Evolutionary conservation across 1,139 yeast genomes (phyloP).

Genomic region (Yamadazyma pseudoaaseri): DNA sequence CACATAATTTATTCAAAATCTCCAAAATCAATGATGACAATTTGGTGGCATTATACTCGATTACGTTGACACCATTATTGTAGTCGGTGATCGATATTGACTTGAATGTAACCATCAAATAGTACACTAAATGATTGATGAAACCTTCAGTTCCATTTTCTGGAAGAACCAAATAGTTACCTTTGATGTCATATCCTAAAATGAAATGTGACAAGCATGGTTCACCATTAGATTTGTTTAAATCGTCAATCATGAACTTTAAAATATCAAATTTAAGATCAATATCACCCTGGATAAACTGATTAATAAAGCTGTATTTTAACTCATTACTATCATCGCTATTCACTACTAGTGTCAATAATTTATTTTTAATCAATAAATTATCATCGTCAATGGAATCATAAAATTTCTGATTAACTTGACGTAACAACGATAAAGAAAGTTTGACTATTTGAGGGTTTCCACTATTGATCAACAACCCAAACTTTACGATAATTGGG

Average conservation of each 20-base stretch:
- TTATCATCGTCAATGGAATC: conserved; percentile 27
- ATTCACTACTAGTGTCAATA: conserved; percentile 71
- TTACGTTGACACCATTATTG: conserved; percentile 32
- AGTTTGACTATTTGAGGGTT: conserved; percentile 48
- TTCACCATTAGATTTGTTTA: conserved; percentile 38
- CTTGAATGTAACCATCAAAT: conserved; percentile 49
- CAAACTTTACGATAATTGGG: conserved; percentile 67
- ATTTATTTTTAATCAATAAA: conserved; percentile 54
- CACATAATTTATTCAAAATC: conserved; percentile 58
- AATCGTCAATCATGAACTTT: conserved; percentile 53
- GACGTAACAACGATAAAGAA: conserved; percentile 54
- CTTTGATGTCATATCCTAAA: conserved; percentile 59
- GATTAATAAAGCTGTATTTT: conserved; percentile 69
- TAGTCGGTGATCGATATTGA: conserved; percentile 38
- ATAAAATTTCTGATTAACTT: conserved; percentile 52
- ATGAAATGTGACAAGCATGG: conserved; percentile 71
- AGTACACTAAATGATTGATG: conserved; percentile 43
- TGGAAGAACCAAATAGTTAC: conserved; percentile 25
- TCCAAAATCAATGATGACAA: conserved; percentile 59
- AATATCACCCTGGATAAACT: conserved; percentile 52
- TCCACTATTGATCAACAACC: conserved; percentile 64
- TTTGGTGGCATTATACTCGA: conserved; percentile 56
- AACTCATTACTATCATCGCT: conserved; percentile 73
- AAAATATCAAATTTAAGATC: conserved; percentile 58
- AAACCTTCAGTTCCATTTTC: conserved; percentile 36